Evolutionary conservation across 1,284 basidiomycete species (phyloP), one percentile per base, ranked within the genome.

Genomic region (Ceratobasidium sp.): DNA sequence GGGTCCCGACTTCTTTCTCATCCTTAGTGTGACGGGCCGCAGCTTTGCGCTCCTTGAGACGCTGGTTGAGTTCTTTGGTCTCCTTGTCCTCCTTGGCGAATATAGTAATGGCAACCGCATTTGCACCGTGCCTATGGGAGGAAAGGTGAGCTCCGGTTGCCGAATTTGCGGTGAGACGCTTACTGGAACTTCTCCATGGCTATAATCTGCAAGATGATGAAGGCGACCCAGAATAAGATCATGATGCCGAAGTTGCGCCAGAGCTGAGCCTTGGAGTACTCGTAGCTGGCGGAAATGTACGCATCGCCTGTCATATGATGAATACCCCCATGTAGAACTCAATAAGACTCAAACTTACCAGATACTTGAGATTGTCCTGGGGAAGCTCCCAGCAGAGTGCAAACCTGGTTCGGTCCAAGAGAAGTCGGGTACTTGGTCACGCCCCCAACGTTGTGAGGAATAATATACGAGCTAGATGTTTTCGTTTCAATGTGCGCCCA

Each of bases 21-120:
- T 40, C 49, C 50, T 69, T 53, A 22, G 56, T 68, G n/a, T 50
- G 52, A 52, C 60, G 65, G n/a, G 27, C 55, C 15, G 64, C 76
- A 73, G 45, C 72, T 76, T 85, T 89, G 69, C 82, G 85, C 72
- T 86, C 85, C 25, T 79, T 82, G 8, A 91, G 85, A 60, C 77
- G 77, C 3, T 80, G 83, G 73, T 94, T 94, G 67, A 85, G 83
- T 69, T 81, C 82, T 79, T 88, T 90, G 53, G 84, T 83, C 69
- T 93, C 90, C 2, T 81, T 79, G 73, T 85, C 82, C 75, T 93
- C 91, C 74, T 87, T 88, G n/a, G 87, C 86, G 75, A 85, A 93
- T 31, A 93, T 84, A 71, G 84, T 82, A 72, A 88, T 78, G 1
- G 85, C 82, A 2, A 81, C 77, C 15, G 79, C 79, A 15, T 79